Percentiles rank a stretch among this genome's conserved stretches.
These are phyloP conservation scores for Lyophyllum decastes DNA, from an alignment of 768 basidiomycete genomes.

Conservation along the genomic window DNA sequence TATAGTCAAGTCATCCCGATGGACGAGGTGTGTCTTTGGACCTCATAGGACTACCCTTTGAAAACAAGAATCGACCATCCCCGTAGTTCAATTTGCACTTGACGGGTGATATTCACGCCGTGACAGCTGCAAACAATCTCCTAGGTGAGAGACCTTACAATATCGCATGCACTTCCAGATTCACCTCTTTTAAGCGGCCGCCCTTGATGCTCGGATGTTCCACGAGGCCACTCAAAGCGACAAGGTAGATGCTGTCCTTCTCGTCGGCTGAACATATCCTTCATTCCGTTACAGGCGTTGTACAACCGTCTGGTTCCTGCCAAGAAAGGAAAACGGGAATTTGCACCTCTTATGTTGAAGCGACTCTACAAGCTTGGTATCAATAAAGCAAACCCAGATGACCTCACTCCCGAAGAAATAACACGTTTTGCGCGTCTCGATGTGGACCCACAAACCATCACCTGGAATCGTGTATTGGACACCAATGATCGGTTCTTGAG, in stretches of 20 bases:
- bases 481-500: constrained; percentile 97
- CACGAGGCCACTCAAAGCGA: constrained; percentile 95
- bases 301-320: constrained; percentile 90
- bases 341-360: constrained; percentile 95
- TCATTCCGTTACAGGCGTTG: constrained; percentile 51
- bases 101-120: constrained; percentile 97
- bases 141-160: constrained; percentile 54
- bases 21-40: constrained; percentile 71
- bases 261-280: neutral
- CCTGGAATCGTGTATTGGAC: constrained; percentile 97
- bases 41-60: neutral
- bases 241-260: constrained; percentile 50
- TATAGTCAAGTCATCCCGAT: constrained; percentile 99
- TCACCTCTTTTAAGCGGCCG: constrained; percentile 64
- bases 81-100: constrained; percentile 89
- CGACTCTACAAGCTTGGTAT: constrained; percentile 95
- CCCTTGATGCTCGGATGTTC: constrained; percentile 95
- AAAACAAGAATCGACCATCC: neutral
- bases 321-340: constrained; percentile 93
- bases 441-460: constrained; percentile 87
- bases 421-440: constrained; percentile 89
- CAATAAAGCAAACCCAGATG: constrained; percentile 88
- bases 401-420: constrained; percentile 91
- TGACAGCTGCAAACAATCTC: constrained; percentile 96
- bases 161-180: neutral